Conservation (phyloP, 2,329 filamentous ascomycete species). For the Paradendryphiella salina region DNA sequence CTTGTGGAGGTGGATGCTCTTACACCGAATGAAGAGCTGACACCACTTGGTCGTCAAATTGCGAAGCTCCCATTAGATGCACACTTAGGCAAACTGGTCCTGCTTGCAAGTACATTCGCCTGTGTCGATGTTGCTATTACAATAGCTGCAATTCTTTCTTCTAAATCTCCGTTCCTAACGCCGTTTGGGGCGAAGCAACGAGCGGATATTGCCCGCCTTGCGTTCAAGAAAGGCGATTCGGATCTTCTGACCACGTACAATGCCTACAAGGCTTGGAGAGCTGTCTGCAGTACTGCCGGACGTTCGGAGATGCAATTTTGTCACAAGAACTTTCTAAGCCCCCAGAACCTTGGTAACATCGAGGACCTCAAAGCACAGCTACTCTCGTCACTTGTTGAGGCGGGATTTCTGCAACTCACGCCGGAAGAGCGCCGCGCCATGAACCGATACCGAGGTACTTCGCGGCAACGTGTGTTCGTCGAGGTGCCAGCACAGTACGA, state of each 20-base stretch:
- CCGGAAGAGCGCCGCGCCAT: constrained; percentile 71
- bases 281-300: constrained; percentile 70
- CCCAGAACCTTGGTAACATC: constrained; percentile 87
- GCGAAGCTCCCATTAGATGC: constrained; percentile 90
- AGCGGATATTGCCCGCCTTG: constrained; percentile 75
- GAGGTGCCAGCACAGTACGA: constrained; percentile 77
- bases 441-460: constrained; percentile 68
- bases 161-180: constrained; percentile 89
- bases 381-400: constrained; percentile 80
- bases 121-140: constrained; percentile 91
- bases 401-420: constrained; percentile 77
- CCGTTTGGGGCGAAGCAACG: constrained; percentile 82
- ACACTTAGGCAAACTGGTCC: constrained; percentile 88
- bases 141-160: constrained; percentile 88
- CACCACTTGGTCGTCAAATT: constrained; percentile 81
- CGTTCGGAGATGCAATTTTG: constrained; percentile 87
- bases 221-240: constrained; percentile 83
- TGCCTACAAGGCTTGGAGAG: constrained; percentile 87
- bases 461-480: constrained; percentile 75
- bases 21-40: constrained; percentile 79
- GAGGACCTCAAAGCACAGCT: constrained; percentile 95
- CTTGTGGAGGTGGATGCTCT: constrained; percentile 91
- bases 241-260: constrained; percentile 93
- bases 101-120: constrained; percentile 83
- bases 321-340: constrained; percentile 87